Base-by-base conservation (phyloP, 345 rosid species). In the Acer negundo region DNA sequence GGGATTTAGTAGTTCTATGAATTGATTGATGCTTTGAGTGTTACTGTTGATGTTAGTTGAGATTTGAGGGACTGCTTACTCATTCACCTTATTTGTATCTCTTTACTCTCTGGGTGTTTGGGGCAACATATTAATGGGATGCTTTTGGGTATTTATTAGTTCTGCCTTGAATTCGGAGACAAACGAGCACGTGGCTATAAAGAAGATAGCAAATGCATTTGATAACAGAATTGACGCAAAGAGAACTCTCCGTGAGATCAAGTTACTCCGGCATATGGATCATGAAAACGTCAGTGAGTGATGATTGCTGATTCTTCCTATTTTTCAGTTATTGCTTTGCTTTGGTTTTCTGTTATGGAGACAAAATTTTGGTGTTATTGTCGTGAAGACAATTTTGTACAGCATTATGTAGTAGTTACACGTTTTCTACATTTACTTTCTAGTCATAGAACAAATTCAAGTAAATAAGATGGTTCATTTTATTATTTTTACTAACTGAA, bases 211-310 rank as follows among this genome's bases (percentile, higher is more conserved):
- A 8, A 87, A 92, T 84, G 94, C 96, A 7, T 93, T 91, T 63
- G 96, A 92, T 56, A 90, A 95, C 87, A 84, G 78, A 67, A 86
- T 94, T 53, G 95, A 89, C 31, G 98, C 97, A 17, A 95, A 95
- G 90, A 91, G 97, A 86, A 91, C 98, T 10, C 96, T 95, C 53
- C 97, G 99, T 1, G 99, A 93, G 89, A 93, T 93, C 92, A 95
- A 92, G 91, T 84, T 95, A 69, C 98, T 95, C 81, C 92, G 98
- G 35, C 99, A 93, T 83, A 90, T 95, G 88, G 90, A 92, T 77
- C 99, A 95, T 88, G 98, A 93, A 86, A 93, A 92, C 76, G 99
- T 93, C 81, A 82, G 95, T 95, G 86, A 86, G 89, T 85, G 69
- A 59, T 81, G 9, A 16, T 69, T 77, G 19, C 31, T 61, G 24